Conservation (phyloP, 2,329 filamentous ascomycete genomes). For the Penicillium fuscoglaucum region DNA sequence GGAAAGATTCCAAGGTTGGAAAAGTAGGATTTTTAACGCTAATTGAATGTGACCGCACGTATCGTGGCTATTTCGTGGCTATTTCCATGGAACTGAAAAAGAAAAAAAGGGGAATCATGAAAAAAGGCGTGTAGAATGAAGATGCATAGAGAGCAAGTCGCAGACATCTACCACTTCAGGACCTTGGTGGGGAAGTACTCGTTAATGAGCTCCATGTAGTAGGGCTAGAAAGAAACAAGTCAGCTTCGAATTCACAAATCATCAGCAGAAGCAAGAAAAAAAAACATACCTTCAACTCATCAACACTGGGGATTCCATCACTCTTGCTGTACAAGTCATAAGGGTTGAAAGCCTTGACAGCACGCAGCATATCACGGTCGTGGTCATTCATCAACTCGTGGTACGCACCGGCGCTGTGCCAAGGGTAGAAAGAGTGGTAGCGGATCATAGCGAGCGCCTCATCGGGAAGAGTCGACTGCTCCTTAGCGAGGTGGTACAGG, state of each 20-base stretch:
- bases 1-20: not conserved
- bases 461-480: constrained; percentile 73
- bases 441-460: constrained; percentile 91
- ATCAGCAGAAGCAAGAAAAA: no score
- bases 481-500: constrained; percentile 77
- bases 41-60: constrained; percentile 1
- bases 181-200: constrained; percentile 70
- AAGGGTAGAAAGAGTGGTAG: constrained; percentile 91
- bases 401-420: constrained; percentile 82
- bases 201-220: constrained; percentile 72
- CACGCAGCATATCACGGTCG: constrained; percentile 75
- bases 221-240: constrained; percentile 48
- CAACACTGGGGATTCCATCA: constrained; percentile 72
- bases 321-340: constrained; percentile 93
- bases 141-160: not conserved
- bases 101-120: constrained; percentile 23
- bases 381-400: constrained; percentile 78
- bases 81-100: not conserved
- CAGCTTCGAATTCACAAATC: not conserved
- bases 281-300: constrained; percentile 63
- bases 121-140: constrained; percentile 4
- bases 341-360: constrained; percentile 83
- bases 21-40: constrained; percentile 5
- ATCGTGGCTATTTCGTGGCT: not conserved
- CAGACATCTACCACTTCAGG: constrained; percentile 62